Evolutionary conservation across 257 asterid genomes (phyloP), one percentile per base, ranked within the genome.

Genomic region (Marsdenia floribunda): DNA sequence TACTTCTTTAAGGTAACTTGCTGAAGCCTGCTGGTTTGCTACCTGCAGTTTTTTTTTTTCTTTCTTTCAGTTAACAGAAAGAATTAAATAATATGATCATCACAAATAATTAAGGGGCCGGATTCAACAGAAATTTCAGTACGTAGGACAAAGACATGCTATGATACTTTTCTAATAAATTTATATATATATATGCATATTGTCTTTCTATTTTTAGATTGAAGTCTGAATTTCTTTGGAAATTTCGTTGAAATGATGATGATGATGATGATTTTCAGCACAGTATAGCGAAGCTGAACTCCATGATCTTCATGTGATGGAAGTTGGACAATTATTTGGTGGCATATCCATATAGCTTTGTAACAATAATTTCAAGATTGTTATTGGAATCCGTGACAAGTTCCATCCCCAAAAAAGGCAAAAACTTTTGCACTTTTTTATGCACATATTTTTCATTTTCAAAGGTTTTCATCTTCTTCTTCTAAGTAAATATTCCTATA

Each of bases 1-100:
- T 35, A 93, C 98, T 6, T 76, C 87, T 85, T 81, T 90, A 52
- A 93, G 91, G 82, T 91, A 91, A 77, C 84, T 86, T 58, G 86
- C 73, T 26, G 99, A 94, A 59, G 90, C 85, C 73, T 90, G 85
- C 72, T 87, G 95, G 58, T 86, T 84, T 14, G 96, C 74, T 13
- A 95, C 98, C 98, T 93, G 82, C 72, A 68, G 66, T 38, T 38
- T 38, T 38, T 38, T 38, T 38, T 38, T 38, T 38, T 38, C 2
- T 38, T 38, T 44, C 2, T 44, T 44, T 44, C 10, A 40, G 70
- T 73, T 60, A 19, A 76, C 58, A 64, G 40, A 15, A 55, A 13
- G 55, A 84, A 61, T 59, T n/a, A 53, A 10, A 40, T 26, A 11
- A 44, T 16, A 29, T 16, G 0, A 11, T 22, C 58, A 68, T 42